Conservation (phyloP, 1,139 yeast species). For the Geotrichum restrictum region DNA sequence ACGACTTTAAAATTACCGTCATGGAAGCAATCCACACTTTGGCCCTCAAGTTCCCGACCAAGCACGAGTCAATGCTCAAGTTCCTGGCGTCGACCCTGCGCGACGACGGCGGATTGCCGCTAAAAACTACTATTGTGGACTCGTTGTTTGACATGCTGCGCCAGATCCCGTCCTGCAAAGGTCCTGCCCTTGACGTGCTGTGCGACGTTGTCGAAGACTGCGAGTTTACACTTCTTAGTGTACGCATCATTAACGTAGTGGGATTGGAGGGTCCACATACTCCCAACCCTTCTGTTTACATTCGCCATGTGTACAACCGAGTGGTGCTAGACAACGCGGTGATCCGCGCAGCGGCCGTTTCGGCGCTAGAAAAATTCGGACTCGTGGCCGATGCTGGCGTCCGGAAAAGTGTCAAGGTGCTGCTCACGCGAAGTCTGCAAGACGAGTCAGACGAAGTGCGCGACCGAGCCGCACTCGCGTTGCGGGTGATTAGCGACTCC, state of each 20-base stretch:
- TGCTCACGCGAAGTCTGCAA: constrained; percentile 75
- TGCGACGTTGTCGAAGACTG: constrained; percentile 98
- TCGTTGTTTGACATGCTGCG: constrained; percentile 88
- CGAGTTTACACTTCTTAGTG: constrained; percentile 89
- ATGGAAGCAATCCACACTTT: constrained; percentile 91
- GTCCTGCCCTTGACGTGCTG: constrained; percentile 75
- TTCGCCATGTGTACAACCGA: constrained; percentile 93
- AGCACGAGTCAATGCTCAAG: constrained; percentile 74
- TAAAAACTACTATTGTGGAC: constrained; percentile 84
- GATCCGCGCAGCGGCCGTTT: constrained; percentile 92
- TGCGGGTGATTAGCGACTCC: constrained; percentile 55
- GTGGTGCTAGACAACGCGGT: constrained; percentile 93
- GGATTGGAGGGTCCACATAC: constrained; percentile 95
- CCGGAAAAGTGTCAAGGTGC: constrained; percentile 64
- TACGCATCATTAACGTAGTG: constrained; percentile 80
- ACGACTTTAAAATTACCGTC: constrained; percentile 90
- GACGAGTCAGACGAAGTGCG: constrained; percentile 97
- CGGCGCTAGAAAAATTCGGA: constrained; percentile 88
- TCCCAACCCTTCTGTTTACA: constrained; percentile 79
- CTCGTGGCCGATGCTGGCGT: constrained; percentile 68
- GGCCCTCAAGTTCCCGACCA: constrained; percentile 89
- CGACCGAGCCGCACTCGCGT: constrained; percentile 89
- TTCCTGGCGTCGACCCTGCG: constrained; percentile 82
- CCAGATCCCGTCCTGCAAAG: constrained; percentile 80
- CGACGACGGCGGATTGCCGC: constrained; percentile 80